Conservation (phyloP, 306 rosid species). For the Malus orientalis region DNA sequence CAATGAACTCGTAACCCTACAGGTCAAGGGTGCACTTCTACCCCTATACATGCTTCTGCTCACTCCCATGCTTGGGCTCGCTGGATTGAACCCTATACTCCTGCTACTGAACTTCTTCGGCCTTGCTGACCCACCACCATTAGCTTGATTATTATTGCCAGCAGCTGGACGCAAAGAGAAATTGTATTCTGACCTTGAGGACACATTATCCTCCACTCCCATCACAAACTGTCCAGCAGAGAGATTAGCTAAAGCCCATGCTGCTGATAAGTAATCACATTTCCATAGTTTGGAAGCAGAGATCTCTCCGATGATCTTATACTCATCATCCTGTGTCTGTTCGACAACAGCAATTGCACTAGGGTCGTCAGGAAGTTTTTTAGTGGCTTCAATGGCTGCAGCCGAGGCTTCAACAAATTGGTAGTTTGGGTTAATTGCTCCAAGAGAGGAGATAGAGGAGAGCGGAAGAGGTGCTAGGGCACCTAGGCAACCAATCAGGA, state of each 20-base stretch:
- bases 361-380: slow-evolving; percentile 63
- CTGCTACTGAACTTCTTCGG: slow-evolving; percentile 70
- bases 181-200: slow-evolving; percentile 35
- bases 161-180: slow-evolving; percentile 22
- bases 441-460: slow-evolving; percentile 68
- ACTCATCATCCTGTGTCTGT: slow-evolving; percentile 30
- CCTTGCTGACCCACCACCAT: slow-evolving; percentile 38
- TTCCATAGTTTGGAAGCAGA: slow-evolving; percentile 91
- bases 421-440: slow-evolving; percentile 68
- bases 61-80: slow-evolving; percentile 44
- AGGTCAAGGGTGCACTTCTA: slow-evolving; percentile 83
- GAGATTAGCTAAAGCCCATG: slow-evolving; percentile 90
- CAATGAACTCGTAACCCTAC: slow-evolving; percentile 81
- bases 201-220: slow-evolving; percentile 88
- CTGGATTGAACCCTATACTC: slow-evolving; percentile 68
- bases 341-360: slow-evolving; percentile 78
- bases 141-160: slow-evolving; percentile 28
- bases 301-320: slow-evolving; percentile 84
- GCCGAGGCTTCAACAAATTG: slow-evolving; percentile 52
- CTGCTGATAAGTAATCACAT: slow-evolving; percentile 80
- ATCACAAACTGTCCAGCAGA: slow-evolving; percentile 91
- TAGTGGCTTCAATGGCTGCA: slow-evolving; percentile 57
- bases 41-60: slow-evolving; percentile 88
- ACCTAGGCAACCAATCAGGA: slow-evolving; percentile 91
- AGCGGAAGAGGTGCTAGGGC: slow-evolving; percentile 97